Conservation (phyloP, 2,329 filamentous ascomycete species). For the Juglanconis sp. region DNA sequence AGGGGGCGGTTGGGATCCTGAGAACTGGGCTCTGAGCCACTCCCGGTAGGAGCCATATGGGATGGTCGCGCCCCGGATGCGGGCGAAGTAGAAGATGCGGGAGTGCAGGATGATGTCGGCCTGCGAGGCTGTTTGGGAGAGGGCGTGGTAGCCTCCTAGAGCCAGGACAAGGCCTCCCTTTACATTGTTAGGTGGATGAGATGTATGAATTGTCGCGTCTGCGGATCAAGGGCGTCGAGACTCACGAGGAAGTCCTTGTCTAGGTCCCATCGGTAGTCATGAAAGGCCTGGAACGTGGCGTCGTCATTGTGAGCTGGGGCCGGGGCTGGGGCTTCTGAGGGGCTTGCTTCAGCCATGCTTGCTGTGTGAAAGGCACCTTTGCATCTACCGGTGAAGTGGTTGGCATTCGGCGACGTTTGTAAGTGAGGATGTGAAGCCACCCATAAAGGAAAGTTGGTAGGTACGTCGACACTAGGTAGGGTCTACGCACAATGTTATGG, state of each 20-base stretch:
- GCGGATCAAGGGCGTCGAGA: background rate
- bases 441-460: too few species aligned
- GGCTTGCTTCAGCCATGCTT: slow-evolving; percentile 4
- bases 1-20: slow-evolving; percentile 30
- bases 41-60: slow-evolving; percentile 66
- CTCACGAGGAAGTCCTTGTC: slow-evolving; percentile 19
- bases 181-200: background rate
- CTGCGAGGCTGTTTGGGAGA: slow-evolving; percentile 15
- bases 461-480: too few species aligned
- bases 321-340: background rate
- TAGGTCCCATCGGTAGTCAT: slow-evolving; percentile 17
- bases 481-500: too few species aligned
- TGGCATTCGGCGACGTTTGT: too few species aligned
- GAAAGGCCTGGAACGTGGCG: slow-evolving; percentile 10
- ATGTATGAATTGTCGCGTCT: background rate
- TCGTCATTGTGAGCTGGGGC: background rate
- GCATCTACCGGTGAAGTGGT: too few species aligned
- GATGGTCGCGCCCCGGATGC: slow-evolving; percentile 49
- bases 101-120: slow-evolving; percentile 20
- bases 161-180: slow-evolving; percentile 18
- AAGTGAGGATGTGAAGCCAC: too few species aligned
- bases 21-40: slow-evolving; percentile 49
- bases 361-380: too few species aligned
- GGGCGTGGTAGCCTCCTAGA: slow-evolving; percentile 14
- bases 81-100: slow-evolving; percentile 59